These are phyloP conservation scores for Leersia perrieri DNA, from an alignment of 176 grass and related monocot genomes.

Conservation along the genomic window DNA sequence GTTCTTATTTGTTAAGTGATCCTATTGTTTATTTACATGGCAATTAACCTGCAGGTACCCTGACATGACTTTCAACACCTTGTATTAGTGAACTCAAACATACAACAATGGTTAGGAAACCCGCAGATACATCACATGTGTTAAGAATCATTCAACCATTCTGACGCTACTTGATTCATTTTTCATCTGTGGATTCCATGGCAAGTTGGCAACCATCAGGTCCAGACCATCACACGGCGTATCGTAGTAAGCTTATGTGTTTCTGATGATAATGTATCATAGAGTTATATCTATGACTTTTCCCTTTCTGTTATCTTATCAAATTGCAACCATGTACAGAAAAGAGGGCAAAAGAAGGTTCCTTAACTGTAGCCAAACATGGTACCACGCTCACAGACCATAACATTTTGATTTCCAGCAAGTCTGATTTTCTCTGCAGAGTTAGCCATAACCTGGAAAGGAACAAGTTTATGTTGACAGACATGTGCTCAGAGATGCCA, in stretches of 20 bases:
- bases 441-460: constrained; percentile 67
- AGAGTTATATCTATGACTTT: not conserved
- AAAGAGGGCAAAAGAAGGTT: constrained; percentile 28
- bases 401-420: constrained; percentile 89
- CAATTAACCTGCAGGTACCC: constrained; percentile 7
- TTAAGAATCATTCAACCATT: not conserved
- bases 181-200: not conserved
- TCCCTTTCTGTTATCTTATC: not conserved
- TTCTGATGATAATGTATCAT: not conserved
- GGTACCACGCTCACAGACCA: constrained; percentile 97
- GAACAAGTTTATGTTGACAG: constrained; percentile 6
- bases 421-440: constrained; percentile 94
- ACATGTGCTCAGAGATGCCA: not conserved
- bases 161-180: not conserved
- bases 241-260: not conserved
- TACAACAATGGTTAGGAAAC: not conserved
- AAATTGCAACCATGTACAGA: not conserved
- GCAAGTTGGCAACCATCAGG: not conserved
- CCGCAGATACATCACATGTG: constrained; percentile 1
- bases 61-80: not conserved
- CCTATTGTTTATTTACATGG: not conserved
- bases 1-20: not conserved
- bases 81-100: constrained; percentile 19
- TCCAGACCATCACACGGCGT: constrained; percentile 6
- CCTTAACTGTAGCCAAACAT: constrained; percentile 99